Evolutionary conservation across 345 rosid genomes (phyloP), one percentile per base, ranked within the genome.

Genomic region (Melaleuca quinquenervia): DNA sequence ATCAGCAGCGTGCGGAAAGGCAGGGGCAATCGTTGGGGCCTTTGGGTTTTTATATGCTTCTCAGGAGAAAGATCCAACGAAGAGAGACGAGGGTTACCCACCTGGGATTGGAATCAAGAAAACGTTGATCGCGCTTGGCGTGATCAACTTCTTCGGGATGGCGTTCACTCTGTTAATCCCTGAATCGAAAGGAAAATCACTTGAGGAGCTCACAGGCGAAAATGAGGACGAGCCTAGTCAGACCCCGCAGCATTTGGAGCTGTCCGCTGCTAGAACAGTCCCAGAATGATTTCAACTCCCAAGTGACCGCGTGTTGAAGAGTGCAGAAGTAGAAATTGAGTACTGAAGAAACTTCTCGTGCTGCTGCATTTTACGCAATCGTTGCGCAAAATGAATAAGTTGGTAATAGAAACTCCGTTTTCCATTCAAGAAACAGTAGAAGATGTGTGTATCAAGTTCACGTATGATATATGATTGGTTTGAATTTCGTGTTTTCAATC

Each of bases 171-270:
- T 93, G 86, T 60, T 93, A 86, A 92, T 91, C n/a, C 95, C 95
- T 0, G 95, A 93, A 88, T 88, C 94, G 0, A 93, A 91, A 48
- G 95, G 95, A 8, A 91, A 84, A 84, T 93, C 95, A 27, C 88
- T 93, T 22, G 94, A 93, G 89, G 95, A 93, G 84, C 85, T 93
- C 86, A 88, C 94, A 0, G 94, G 96, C 15, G 95, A 94, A 85
- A 87, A 91, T 8, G 95, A 90, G n/a, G 87, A 89, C 6, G 84
- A 70, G 20, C 50, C 13, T 13, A 82, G 49, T 1, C 83, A 75
- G 60, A 36, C 27, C 58, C 32, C 48, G 26, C n/a, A 26, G 20
- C 82, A 52, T 44, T 13, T 5, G 48, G 58, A 51, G 84, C 7
- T 8, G 84, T 50, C 84, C 13, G 29, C 84, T 82, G 36, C 55